Base-by-base conservation (phyloP, 345 rosid species). In the Salix udensis region DNA sequence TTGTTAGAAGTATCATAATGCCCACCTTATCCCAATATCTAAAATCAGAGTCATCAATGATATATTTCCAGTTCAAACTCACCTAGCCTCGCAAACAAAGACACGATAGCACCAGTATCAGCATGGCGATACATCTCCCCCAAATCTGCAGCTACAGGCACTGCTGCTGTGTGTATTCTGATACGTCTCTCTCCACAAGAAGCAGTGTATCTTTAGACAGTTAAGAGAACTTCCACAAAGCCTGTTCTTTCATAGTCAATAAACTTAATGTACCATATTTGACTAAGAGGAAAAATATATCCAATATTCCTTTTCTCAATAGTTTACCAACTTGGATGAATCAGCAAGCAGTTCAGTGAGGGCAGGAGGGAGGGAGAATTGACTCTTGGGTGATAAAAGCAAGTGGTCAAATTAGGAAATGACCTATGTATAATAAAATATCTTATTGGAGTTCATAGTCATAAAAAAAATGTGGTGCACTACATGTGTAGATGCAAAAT, bases 131-230 rank as follows among this genome's bases (percentile, higher is more conserved):
- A 96, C 99, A 96, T 96, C 79, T 91, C 97, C 78, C 96, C 95
- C 80, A 96, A 90, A 80, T 94, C 94, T 62, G 99, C 30, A 80
- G 92, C 97, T 36, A 94, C 96, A 42, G 97, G 98, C 26, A 96
- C 97, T 52, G 92, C 91, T 60, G 94, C 88, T 9, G 97, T 96
- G 81, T 94, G 99, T 76, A 96, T 92, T 86, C 98, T 91, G 78
- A 96, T 96, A 72, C 98, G 96, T 82, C 99, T 94, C 89, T 96
- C 99, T 83, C 99, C 99, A 61, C 98, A 96, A 61, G 99, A 96
- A 73, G 99, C 98, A 74, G 98, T 96, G 78, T 96, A 96, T 73
- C 99, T 96, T 88, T 80, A 70, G 53, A 82, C 67, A 40, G 87
- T 88, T 83, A 91, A 94, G 88, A 88, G 85, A 81, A 81, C 21